Base-by-base conservation (phyloP, 2,329 filamentous ascomycete genomes). In the Clonostachys solani region DNA sequence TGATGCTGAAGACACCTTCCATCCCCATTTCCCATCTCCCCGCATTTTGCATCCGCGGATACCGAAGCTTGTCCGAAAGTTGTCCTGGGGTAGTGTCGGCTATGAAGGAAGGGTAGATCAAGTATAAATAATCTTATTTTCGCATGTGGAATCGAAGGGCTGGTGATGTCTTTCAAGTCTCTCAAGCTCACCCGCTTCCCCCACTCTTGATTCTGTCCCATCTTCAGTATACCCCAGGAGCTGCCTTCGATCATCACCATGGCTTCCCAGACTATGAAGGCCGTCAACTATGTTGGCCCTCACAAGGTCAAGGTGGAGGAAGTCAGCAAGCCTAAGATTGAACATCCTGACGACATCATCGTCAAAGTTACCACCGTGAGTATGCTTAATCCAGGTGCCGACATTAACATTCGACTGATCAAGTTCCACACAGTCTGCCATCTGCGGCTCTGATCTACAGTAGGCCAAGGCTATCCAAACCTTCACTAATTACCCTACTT, bases 361-460 rank as follows among this genome's bases (percentile, higher is more conserved):
- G 77, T 85, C 60, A 84, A 83, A 56, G 78, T 85, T 35, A 84
- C 82, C 1, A 86, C 81, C 7, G 76, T 80, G 44, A 69, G 76
- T 46, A 45, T 12, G 10, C 33, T 18, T 45, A 16, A 16, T 16
- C 36, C 17, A 23, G 4, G 15, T 29, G 9, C 9, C 9, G 9
- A 29, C 23, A 10, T 3, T 2, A 10, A 29, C n/a, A 38, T 18
- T 38, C 38, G 38, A 18, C 33, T 15, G 17, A 33, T 19, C 9
- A 12, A 41, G 38, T 13, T 12, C 13, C 6, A 13, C 10, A 16
- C 7, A 66, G 63, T 61, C 63, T 40, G 77, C 75, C 4, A 80
- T 81, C 43, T 80, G 77, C 55, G 77, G 78, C 12, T 78, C 74
- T 1, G 72, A 75, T 47, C 56, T 76, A 42, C 71, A 75, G 62